These are phyloP conservation scores for Zizania latifolia DNA, from an alignment of 176 grass and related monocot species.

Conservation along the genomic window DNA sequence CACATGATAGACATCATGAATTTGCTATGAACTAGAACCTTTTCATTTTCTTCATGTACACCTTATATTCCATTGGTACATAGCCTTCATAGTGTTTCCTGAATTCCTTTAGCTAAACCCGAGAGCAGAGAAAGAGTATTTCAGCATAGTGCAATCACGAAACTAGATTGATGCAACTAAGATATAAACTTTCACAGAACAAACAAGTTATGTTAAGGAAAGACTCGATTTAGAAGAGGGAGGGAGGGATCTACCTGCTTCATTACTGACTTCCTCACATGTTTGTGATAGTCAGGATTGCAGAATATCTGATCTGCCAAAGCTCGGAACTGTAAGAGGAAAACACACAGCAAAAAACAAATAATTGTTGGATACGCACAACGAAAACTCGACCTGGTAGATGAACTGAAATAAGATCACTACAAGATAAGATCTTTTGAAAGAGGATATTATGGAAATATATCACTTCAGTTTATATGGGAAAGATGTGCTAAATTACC, in stretches of 20 bases:
- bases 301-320: constrained; percentile 97
- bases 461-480: background rate
- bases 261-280: constrained; percentile 66
- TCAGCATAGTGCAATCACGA: constrained; percentile 5
- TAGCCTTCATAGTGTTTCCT: constrained; percentile 86
- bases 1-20: background rate
- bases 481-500: background rate
- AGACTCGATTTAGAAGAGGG: constrained; percentile 7
- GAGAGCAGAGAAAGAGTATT: constrained; percentile 18
- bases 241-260: constrained; percentile 55
- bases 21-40: constrained; percentile 52
- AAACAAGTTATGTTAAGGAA: background rate
- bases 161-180: background rate
- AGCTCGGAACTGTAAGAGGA: constrained; percentile 76
- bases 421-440: background rate
- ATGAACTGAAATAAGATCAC: background rate
- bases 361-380: background rate
- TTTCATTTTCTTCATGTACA: constrained; percentile 90
- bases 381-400: background rate
- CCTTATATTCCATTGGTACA: constrained; percentile 98
- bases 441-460: background rate
- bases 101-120: constrained; percentile 81
- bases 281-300: constrained; percentile 92
- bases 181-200: background rate
- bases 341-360: background rate